Conservation (phyloP, 1,284 basidiomycete genomes). For the Waitea zeae region DNA sequence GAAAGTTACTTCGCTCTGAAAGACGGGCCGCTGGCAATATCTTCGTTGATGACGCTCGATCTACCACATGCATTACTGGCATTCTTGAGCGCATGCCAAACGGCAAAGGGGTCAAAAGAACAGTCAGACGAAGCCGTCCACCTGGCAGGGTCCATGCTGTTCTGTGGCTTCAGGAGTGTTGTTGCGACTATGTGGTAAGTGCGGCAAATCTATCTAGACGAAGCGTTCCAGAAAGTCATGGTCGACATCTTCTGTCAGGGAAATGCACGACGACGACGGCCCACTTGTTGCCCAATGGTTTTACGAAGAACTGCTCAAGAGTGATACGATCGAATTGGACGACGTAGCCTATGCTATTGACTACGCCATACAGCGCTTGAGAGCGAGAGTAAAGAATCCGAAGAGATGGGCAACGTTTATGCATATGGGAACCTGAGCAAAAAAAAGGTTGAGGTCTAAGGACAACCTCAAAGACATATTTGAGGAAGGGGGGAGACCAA, state of each 20-base stretch:
- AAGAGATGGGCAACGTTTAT: constrained; percentile 1
- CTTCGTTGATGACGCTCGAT: constrained; percentile 2
- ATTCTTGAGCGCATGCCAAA: constrained; percentile 1
- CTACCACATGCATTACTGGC: constrained; percentile 3
- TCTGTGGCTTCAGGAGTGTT: constrained; percentile 1
- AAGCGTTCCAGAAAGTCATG: background rate
- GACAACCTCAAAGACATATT: too few species aligned
- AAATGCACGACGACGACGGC: constrained; percentile 1
- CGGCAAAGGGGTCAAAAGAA: background rate
- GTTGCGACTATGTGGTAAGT: constrained; percentile 3
- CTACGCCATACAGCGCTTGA: background rate
- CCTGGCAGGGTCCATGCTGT: constrained; percentile 3
- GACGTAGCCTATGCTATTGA: background rate
- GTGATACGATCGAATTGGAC: background rate
- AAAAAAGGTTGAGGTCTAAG: too few species aligned
- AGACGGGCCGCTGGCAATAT: constrained; percentile 4
- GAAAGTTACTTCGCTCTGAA: constrained; percentile 5
- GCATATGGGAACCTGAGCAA: background rate
- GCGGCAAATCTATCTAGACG: background rate
- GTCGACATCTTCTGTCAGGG: constrained; percentile 1
- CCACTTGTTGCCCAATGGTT: background rate
- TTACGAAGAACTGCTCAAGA: background rate
- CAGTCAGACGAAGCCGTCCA: constrained; percentile 2
- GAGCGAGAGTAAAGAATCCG: background rate
- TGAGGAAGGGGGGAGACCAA: too few species aligned